Conservation (phyloP, 805 yeast genomes). For the Saccharomycopsis olivae region DNA sequence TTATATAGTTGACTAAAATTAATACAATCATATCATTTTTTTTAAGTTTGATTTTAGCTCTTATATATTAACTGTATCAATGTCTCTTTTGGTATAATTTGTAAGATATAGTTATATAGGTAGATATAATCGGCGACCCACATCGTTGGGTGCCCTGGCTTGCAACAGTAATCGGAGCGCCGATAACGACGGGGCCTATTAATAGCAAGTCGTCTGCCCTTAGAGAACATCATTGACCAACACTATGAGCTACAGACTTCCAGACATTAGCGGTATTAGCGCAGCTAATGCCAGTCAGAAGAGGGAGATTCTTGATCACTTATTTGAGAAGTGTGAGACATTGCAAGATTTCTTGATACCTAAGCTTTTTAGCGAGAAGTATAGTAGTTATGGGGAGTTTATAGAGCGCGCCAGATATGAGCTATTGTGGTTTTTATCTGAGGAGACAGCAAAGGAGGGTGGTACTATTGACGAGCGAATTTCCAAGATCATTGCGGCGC, state of each 20-base stretch:
- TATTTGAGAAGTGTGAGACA: conserved; percentile 58
- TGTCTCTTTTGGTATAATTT: too few relatives aligned
- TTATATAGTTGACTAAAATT: conserved; percentile 1
- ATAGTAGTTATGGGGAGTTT: conserved; percentile 27
- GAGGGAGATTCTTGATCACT: conserved; percentile 34
- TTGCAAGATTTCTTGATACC: conserved; percentile 28
- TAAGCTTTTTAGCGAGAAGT: conserved; percentile 20
- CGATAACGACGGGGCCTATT: too few relatives aligned
- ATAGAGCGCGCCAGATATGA: conserved; percentile 35
- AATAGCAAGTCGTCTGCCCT: too few relatives aligned
- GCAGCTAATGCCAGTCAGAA: not conserved
- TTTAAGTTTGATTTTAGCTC: too few relatives aligned
- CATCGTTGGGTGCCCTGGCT: too few relatives aligned
- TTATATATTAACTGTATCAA: too few relatives aligned
- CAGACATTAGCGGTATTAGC: conserved; percentile 1
- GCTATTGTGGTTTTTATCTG: conserved; percentile 26
- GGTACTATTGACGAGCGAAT: conserved; percentile 22
- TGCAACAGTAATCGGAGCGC: too few relatives aligned
- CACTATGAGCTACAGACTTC: too few relatives aligned
- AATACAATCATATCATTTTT: too few relatives aligned
- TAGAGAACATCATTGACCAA: too few relatives aligned
- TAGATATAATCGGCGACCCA: too few relatives aligned
- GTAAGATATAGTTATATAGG: too few relatives aligned
- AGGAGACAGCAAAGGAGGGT: conserved; percentile 19
- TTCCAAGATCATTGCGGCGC: conserved; percentile 69